Evolutionary conservation across 306 rosid species (phyloP).

Genomic region (Castanea crenata): DNA sequence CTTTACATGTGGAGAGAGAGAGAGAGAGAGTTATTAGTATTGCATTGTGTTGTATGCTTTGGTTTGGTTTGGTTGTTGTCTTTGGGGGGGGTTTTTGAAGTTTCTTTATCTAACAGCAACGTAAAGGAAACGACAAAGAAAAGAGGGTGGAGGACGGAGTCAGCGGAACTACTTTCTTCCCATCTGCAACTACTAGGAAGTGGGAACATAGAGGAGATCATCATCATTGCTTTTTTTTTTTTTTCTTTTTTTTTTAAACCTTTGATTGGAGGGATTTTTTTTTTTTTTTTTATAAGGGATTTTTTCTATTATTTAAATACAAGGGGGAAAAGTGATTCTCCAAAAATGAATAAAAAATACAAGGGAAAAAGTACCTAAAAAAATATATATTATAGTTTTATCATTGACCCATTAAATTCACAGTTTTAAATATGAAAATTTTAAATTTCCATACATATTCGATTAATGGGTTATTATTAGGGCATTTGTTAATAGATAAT

Average conservation of each 20-base stretch:
- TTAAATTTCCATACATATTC: too few species aligned
- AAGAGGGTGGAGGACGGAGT: slow-evolving; percentile 45
- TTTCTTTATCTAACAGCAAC: slow-evolving; percentile 51
- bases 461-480: accelerated
- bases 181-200: not conserved
- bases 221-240: not conserved
- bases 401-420: too few species aligned
- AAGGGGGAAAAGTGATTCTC: too few species aligned
- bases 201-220: too few species aligned
- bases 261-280: not conserved
- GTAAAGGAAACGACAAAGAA: slow-evolving; percentile 47
- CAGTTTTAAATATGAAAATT: too few species aligned
- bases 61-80: not conserved
- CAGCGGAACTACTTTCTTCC: slow-evolving; percentile 26
- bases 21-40: not conserved
- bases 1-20: slow-evolving; percentile 24
- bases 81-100: slow-evolving; percentile 19
- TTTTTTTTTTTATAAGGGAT: not conserved
- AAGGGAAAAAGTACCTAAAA: too few species aligned
- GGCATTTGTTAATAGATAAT: accelerated
- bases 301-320: too few species aligned
- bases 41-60: slow-evolving; percentile 13
- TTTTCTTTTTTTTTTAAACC: too few species aligned
- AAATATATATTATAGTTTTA: too few species aligned
- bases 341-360: too few species aligned